These are phyloP conservation scores for Kurtzmaniella quercitrusa DNA, from an alignment of 1,139 yeast species.

Conservation along the genomic window DNA sequence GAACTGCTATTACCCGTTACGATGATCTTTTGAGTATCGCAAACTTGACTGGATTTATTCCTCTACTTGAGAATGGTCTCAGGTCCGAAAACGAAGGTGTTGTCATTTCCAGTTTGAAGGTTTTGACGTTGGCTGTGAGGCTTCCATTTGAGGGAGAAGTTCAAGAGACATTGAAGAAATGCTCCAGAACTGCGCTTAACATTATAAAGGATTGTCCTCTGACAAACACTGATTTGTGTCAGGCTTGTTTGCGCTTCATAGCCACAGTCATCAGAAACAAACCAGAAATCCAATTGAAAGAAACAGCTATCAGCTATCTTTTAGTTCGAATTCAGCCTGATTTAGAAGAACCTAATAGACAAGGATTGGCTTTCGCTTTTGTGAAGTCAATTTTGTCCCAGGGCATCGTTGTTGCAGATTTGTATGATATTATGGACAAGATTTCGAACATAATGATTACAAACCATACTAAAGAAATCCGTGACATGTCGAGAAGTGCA, in stretches of 20 bases:
- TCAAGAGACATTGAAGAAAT: slow-evolving; percentile 49
- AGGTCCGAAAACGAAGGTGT: slow-evolving; percentile 71
- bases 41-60: slow-evolving; percentile 71
- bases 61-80: slow-evolving; percentile 60
- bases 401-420: slow-evolving; percentile 77
- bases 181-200: slow-evolving; percentile 60
- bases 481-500: slow-evolving; percentile 82
- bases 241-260: slow-evolving; percentile 70
- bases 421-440: slow-evolving; percentile 83
- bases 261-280: slow-evolving; percentile 71
- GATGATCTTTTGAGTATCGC: slow-evolving; percentile 50
- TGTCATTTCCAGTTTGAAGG: slow-evolving; percentile 60
- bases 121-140: slow-evolving; percentile 57
- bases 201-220: slow-evolving; percentile 73
- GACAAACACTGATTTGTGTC: slow-evolving; percentile 80
- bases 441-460: slow-evolving; percentile 87
- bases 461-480: slow-evolving; percentile 75
- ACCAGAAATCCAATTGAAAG: slow-evolving; percentile 61
- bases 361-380: slow-evolving; percentile 84
- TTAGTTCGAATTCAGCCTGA: slow-evolving; percentile 81
- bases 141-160: slow-evolving; percentile 59
- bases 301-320: slow-evolving; percentile 69
- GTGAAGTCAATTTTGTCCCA: slow-evolving; percentile 70
- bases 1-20: slow-evolving; percentile 67
- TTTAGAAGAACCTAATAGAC: slow-evolving; percentile 84